Percentiles rank a stretch among this genome's conserved stretches.
Conservation (phyloP, 495 filamentous ascomycete genomes). For the Penicillium robsamsonii region DNA sequence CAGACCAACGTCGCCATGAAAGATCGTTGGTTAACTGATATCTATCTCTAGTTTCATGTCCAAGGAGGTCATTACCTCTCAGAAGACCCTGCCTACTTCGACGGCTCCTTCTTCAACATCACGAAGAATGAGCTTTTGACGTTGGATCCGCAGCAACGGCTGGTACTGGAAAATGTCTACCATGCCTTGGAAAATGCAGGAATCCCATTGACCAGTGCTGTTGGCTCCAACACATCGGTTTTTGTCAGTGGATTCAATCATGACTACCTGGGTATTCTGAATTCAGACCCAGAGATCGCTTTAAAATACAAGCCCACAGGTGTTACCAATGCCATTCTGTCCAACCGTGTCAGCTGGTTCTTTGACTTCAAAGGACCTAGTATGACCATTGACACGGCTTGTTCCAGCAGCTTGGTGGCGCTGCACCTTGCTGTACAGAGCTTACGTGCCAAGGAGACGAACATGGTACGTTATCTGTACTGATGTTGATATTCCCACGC, state of each 20-base stretch:
- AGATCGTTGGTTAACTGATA: neutral
- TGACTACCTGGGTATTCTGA: slow-evolving; percentile 25
- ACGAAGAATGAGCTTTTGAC: slow-evolving; percentile 49
- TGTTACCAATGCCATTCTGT: slow-evolving; percentile 37
- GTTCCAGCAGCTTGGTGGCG: slow-evolving; percentile 39
- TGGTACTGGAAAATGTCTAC: slow-evolving; percentile 58
- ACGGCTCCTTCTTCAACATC: slow-evolving; percentile 57
- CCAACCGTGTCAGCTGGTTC: slow-evolving; percentile 45
- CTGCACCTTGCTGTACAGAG: slow-evolving; percentile 35
- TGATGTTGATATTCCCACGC: neutral
- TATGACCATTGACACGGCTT: slow-evolving; percentile 43
- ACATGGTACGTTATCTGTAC: slow-evolving; percentile 22
- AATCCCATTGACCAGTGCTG: slow-evolving; percentile 20
- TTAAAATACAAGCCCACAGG: slow-evolving; percentile 30
- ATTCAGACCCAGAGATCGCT: slow-evolving; percentile 23
- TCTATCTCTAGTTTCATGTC: slow-evolving; percentile 18
- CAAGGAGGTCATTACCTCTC: slow-evolving; percentile 28
- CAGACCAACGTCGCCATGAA: neutral
- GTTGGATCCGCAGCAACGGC: slow-evolving; percentile 47
- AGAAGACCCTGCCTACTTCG: slow-evolving; percentile 43
- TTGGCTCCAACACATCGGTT: slow-evolving; percentile 36
- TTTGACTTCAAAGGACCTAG: slow-evolving; percentile 43
- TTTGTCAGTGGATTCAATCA: slow-evolving; percentile 33
- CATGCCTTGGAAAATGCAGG: slow-evolving; percentile 43
- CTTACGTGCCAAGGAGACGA: slow-evolving; percentile 40